These are phyloP conservation scores for Pugionium dolabratum DNA, from an alignment of 345 rosid species.

Conservation along the genomic window DNA sequence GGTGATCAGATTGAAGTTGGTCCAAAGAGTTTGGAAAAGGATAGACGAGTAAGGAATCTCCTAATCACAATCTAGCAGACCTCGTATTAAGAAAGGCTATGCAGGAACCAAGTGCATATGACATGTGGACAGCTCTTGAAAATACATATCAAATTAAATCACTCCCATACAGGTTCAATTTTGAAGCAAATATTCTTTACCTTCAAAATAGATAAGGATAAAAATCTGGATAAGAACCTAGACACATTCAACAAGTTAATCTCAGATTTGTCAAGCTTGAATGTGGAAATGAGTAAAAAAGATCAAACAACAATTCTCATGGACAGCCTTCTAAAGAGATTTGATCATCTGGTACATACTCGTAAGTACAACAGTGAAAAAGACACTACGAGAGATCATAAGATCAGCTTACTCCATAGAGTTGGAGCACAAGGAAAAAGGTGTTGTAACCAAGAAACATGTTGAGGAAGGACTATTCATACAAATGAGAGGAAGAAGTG, in stretches of 20 bases:
- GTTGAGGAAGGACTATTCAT: not conserved
- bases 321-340: not conserved
- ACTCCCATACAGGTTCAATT: not conserved
- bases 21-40: too few species aligned
- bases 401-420: not conserved
- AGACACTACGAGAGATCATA: not conserved
- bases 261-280: not conserved
- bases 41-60: too few species aligned
- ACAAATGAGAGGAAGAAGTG: not conserved
- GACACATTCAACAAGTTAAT: not conserved
- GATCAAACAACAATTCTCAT: not conserved
- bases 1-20: too few species aligned
- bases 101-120: not conserved
- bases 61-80: too few species aligned
- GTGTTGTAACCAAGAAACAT: not conserved
- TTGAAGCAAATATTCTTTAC: not conserved
- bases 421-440: not conserved
- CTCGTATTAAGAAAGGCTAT: too few species aligned
- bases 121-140: not conserved
- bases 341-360: not conserved
- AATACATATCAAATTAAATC: not conserved
- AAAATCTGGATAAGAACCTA: not conserved
- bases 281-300: not conserved
- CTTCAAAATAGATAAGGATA: not conserved
- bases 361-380: not conserved